phyloP scores from a whole-genome alignment of 1,139 yeast genomes.

The Saccharomyces uvarum region DNA sequence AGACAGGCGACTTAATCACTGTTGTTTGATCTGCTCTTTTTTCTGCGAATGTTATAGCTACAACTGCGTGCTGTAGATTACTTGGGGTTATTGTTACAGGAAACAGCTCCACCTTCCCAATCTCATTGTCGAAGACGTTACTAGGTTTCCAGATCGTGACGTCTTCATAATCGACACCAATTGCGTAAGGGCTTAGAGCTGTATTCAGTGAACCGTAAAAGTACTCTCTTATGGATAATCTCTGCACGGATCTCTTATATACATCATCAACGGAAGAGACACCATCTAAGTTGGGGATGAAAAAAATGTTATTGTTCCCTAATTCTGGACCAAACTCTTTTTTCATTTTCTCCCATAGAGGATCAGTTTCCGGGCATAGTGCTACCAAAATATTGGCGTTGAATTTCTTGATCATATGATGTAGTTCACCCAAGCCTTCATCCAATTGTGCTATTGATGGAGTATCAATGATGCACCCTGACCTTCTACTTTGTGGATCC shows the following conservation, averaged over 20 bases:
- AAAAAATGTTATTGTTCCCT: constrained; percentile 14
- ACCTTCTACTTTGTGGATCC: constrained; percentile 44
- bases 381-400: constrained; percentile 51
- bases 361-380: constrained; percentile 45
- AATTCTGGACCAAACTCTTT: constrained; percentile 12
- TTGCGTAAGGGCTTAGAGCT: constrained; percentile 69
- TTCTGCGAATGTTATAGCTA: constrained; percentile 65
- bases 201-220: constrained; percentile 69
- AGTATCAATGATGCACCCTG: constrained; percentile 77
- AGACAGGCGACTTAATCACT: constrained; percentile 50
- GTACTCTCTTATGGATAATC: constrained; percentile 72
- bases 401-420: constrained; percentile 18
- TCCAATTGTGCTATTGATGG: constrained; percentile 54
- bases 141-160: constrained; percentile 45
- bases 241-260: constrained; percentile 62
- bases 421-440: constrained; percentile 36
- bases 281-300: constrained; percentile 27
- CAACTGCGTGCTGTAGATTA: constrained; percentile 57
- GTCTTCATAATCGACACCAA: constrained; percentile 46
- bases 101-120: constrained; percentile 7
- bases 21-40: constrained; percentile 44
- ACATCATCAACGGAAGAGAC: constrained; percentile 65
- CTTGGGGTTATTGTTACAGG: constrained; percentile 25
- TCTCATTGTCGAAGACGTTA: constrained; percentile 10
- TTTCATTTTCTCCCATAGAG: constrained; percentile 38